Conservation (phyloP, 2,329 filamentous ascomycete species). For the Orbilia ellipsospora region DNA sequence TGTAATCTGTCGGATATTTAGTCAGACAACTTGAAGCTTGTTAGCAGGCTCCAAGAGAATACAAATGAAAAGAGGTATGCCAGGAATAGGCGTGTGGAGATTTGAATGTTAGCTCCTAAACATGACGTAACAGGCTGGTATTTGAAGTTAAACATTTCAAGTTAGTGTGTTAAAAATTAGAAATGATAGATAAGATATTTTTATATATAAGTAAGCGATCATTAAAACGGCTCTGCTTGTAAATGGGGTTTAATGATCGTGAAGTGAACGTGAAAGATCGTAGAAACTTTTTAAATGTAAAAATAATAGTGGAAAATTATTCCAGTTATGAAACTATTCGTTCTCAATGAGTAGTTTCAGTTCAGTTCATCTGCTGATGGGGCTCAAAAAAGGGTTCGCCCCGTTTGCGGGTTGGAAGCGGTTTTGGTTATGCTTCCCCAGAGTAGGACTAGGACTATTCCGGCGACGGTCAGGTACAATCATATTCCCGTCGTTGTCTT, state of each 20-base stretch:
- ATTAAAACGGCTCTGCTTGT: slow-evolving; percentile 17
- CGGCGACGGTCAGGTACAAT: slow-evolving; percentile 48
- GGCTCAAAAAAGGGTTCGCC: slow-evolving; percentile 32
- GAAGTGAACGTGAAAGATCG: slow-evolving; percentile 32
- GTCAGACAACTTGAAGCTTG: background rate
- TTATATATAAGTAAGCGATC: background rate
- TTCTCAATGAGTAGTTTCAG: background rate
- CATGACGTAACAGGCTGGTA: slow-evolving; percentile 18
- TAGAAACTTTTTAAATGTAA: slow-evolving; percentile 8
- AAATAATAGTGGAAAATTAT: background rate
- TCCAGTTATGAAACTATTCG: background rate
- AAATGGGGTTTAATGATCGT: slow-evolving; percentile 15
- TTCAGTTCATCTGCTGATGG: slow-evolving; percentile 6
- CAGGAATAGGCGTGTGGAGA: slow-evolving; percentile 32
- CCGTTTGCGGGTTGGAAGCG: slow-evolving; percentile 31
- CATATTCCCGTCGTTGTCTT: slow-evolving; percentile 53
- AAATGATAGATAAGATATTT: slow-evolving; percentile 3
- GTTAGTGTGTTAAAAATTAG: slow-evolving; percentile 18
- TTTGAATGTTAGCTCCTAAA: slow-evolving; percentile 13
- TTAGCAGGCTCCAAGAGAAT: background rate
- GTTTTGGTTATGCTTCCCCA: slow-evolving; percentile 39
- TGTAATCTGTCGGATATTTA: background rate
- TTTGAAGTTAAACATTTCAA: slow-evolving; percentile 31
- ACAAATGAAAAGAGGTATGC: slow-evolving; percentile 45
- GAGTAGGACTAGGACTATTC: slow-evolving; percentile 49